Percentiles rank a stretch among this genome's conserved stretches.
Conservation (phyloP, 805 yeast species). For the Peterozyma toletana region DNA sequence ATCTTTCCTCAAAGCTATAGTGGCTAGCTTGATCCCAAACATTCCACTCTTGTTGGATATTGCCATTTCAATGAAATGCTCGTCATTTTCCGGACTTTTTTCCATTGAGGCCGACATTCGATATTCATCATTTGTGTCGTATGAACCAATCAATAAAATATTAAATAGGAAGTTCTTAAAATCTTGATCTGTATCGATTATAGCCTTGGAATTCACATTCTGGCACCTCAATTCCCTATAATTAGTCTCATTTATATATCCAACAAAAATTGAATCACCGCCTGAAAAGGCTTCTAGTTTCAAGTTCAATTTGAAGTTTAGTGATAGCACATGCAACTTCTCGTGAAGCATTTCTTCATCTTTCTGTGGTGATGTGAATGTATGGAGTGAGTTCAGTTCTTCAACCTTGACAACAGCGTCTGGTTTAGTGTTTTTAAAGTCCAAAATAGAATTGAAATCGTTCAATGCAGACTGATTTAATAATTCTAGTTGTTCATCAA, state of each 20-base stretch:
- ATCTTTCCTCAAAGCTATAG: background rate
- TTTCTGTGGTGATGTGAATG: background rate
- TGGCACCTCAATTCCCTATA: background rate
- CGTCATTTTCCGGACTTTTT: background rate
- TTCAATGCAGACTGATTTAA: background rate
- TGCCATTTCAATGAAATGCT: background rate
- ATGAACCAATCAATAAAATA: background rate
- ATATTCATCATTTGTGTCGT: background rate
- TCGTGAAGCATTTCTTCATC: background rate
- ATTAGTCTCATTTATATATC: background rate
- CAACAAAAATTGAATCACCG: background rate
- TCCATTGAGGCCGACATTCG: background rate
- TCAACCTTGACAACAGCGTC: background rate
- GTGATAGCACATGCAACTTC: background rate
- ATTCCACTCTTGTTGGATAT: background rate
- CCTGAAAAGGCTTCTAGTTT: background rate
- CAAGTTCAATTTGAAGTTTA: background rate
- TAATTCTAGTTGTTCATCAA: background rate
- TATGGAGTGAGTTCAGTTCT: background rate
- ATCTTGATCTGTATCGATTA: background rate
- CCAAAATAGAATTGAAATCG: too few species aligned
- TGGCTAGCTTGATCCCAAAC: slow-evolving; percentile 2
- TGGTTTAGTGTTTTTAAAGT: background rate
- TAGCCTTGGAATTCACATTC: background rate
- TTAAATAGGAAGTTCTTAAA: slow-evolving; percentile 1